phyloP scores from a whole-genome alignment of 768 basidiomycete genomes.

The Kwoniella mangroviensis region DNA sequence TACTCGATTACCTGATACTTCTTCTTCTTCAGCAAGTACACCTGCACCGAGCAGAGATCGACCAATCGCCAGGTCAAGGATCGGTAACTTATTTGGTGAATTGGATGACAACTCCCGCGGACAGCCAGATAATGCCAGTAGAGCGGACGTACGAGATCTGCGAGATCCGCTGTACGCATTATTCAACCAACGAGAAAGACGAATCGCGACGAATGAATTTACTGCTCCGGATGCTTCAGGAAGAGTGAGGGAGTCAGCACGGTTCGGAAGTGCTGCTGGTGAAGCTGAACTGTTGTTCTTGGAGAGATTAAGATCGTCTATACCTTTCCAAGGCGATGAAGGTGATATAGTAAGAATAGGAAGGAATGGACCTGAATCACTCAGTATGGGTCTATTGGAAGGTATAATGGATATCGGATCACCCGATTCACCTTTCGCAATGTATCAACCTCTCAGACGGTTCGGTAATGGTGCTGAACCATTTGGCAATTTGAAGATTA shows the following conservation, averaged over 20 bases:
- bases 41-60: background rate
- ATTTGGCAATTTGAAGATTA: slow-evolving; percentile 10
- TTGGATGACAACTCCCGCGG: background rate
- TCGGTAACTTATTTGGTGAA: background rate
- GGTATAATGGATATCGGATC: slow-evolving; percentile 4
- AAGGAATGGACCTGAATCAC: background rate
- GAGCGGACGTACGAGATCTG: background rate
- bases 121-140: background rate
- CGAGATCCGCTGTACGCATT: background rate
- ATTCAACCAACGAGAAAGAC: background rate
- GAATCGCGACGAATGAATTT: slow-evolving; percentile 2
- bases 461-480: background rate
- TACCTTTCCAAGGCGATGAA: background rate
- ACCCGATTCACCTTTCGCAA: slow-evolving; percentile 1
- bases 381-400: background rate
- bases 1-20: background rate
- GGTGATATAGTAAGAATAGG: background rate
- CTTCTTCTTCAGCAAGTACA: background rate
- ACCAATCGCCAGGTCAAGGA: background rate
- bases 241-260: background rate
- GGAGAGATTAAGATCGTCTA: slow-evolving; percentile 6
- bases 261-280: background rate
- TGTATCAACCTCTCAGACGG: background rate
- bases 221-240: background rate
- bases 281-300: slow-evolving; percentile 15